Conservation (phyloP, 2,329 filamentous ascomycete species). For the Calonectria hongkongensis region DNA sequence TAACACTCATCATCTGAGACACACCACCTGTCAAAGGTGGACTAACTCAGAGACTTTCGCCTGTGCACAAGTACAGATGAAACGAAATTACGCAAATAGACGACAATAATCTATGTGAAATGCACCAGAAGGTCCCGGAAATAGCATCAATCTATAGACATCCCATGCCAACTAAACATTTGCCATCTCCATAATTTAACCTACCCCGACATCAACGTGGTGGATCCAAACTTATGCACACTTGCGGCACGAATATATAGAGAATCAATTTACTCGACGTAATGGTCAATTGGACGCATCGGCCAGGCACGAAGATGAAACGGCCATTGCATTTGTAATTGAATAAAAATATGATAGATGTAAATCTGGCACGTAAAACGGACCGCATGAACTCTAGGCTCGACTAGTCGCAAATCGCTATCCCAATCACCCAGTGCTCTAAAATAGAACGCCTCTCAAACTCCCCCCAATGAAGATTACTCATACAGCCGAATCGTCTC, state of each 20-base stretch:
- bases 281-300: not conserved
- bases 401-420: slow-evolving; percentile 34
- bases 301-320: not conserved
- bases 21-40: no score
- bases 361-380: slow-evolving; percentile 31
- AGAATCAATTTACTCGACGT: not conserved
- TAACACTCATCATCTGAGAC: no score
- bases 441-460: slow-evolving; percentile 42
- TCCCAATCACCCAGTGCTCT: slow-evolving; percentile 41
- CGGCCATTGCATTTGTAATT: slow-evolving; percentile 3
- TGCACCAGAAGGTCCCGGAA: not conserved
- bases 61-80: not conserved
- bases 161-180: not conserved
- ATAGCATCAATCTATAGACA: not conserved
- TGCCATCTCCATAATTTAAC: slow-evolving; percentile 14
- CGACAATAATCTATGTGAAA: not conserved
- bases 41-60: no score
- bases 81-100: not conserved
- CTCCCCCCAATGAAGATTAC: slow-evolving; percentile 43
- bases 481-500: slow-evolving; percentile 60
- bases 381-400: slow-evolving; percentile 32
- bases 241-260: not conserved
- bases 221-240: slow-evolving; percentile 8
- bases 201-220: not conserved
- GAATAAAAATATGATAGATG: slow-evolving; percentile 30